Conservation (phyloP, 1,284 basidiomycete genomes). For the Erythrobasidium hasegawianum region DNA sequence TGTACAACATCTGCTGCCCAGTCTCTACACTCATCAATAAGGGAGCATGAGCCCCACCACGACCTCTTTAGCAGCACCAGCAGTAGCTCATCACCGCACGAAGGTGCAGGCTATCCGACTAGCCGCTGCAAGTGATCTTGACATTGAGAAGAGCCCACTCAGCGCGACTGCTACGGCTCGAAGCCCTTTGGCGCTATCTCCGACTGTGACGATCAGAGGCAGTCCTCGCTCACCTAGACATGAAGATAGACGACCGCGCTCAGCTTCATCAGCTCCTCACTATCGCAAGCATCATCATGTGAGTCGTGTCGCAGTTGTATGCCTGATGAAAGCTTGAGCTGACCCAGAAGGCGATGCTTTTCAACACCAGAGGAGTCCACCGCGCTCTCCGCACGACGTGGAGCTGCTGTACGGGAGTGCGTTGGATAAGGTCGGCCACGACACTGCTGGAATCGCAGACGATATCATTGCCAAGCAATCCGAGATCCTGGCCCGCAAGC, state of each 20-base stretch:
- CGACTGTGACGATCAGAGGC: constrained; percentile 18
- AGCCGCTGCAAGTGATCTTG: background rate
- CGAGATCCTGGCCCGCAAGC: constrained; percentile 34
- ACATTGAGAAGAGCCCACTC: background rate
- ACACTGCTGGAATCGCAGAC: constrained; percentile 21
- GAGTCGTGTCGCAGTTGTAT: no score
- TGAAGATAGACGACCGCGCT: constrained; percentile 16
- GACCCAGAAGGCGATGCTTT: background rate
- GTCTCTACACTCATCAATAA: no score
- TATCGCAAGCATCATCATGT: constrained; percentile 16
- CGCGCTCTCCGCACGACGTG: constrained; percentile 28
- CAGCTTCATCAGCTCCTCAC: background rate
- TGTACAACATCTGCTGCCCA: no score
- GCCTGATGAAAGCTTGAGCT: no score
- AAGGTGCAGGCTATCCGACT: background rate
- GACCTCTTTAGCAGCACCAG: no score
- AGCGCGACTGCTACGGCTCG: background rate
- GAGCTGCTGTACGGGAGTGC: constrained; percentile 17
- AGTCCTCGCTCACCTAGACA: constrained; percentile 20
- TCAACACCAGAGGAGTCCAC: constrained; percentile 17
- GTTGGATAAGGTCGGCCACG: constrained; percentile 13
- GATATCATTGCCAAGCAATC: constrained; percentile 33
- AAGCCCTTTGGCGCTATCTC: constrained; percentile 21
- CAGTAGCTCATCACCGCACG: background rate
- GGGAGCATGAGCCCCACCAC: no score